phyloP scores from a whole-genome alignment of 176 grass and related monocot species.

The Oryza nivara region DNA sequence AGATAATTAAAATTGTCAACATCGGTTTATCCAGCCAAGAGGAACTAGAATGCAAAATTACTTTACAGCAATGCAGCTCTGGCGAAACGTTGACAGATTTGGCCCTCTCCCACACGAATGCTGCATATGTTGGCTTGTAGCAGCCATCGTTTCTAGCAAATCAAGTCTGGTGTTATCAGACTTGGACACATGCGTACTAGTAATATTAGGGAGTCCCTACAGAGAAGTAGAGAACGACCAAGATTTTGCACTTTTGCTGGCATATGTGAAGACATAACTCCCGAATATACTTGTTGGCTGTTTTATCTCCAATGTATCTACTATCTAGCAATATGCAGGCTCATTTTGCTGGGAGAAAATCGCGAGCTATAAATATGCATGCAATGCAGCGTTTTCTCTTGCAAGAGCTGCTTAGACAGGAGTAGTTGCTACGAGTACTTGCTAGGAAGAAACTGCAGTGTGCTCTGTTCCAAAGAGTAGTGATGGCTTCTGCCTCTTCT shows the following conservation, averaged over 20 bases:
- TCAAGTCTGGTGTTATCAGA: background rate
- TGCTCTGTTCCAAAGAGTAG: background rate
- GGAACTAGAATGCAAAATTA: background rate
- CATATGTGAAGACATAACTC: background rate
- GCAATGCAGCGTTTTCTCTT: background rate
- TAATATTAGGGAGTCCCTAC: background rate
- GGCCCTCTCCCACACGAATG: background rate
- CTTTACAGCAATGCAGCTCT: background rate
- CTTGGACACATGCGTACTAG: background rate
- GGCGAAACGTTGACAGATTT: background rate
- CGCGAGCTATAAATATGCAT: constrained; percentile 31
- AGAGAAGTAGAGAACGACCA: background rate
- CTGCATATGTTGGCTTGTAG: background rate
- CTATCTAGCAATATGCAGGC: background rate
- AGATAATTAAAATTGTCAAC: background rate
- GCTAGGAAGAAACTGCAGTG: background rate
- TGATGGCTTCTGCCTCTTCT: constrained; percentile 28
- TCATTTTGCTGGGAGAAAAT: background rate
- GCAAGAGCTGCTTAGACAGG: background rate
- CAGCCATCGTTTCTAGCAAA: background rate
- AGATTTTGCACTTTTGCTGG: background rate
- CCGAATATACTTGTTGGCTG: background rate
- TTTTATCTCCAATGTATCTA: too few species aligned
- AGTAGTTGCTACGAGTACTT: background rate
- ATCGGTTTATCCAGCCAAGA: background rate